Conservation (phyloP, 768 basidiomycete genomes). For the Pleurotus eryngii region DNA sequence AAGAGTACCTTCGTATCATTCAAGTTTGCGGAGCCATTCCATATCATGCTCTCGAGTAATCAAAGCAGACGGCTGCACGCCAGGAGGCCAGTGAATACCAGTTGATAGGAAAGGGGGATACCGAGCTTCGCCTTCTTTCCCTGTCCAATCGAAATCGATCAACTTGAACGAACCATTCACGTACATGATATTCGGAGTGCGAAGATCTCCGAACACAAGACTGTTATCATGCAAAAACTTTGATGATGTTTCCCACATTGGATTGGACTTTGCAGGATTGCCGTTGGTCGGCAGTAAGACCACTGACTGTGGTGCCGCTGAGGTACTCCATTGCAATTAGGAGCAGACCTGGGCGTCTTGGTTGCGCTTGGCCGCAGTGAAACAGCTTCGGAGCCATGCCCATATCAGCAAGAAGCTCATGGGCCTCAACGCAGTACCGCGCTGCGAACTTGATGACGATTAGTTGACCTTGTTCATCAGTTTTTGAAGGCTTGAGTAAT, state of each 20-base stretch:
- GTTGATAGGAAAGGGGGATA: neutral
- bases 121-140: constrained; percentile 8
- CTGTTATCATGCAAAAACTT: constrained; percentile 24
- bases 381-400: constrained; percentile 26
- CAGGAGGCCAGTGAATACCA: neutral
- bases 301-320: constrained; percentile 7
- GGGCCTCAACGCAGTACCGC: constrained; percentile 28
- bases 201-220: constrained; percentile 37
- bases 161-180: constrained; percentile 19
- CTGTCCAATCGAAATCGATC: constrained; percentile 39
- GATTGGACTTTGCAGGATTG: constrained; percentile 11
- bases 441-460: constrained; percentile 36
- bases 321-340: constrained; percentile 42
- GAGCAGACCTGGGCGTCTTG: neutral
- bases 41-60: neutral
- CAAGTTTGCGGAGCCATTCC: neutral
- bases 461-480: neutral
- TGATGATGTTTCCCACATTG: constrained; percentile 17
- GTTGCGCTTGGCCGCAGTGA: constrained; percentile 23
- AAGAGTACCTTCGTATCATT: no score
- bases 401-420: constrained; percentile 24
- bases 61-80: neutral
- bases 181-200: constrained; percentile 29
- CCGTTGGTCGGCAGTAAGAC: neutral
- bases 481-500: neutral